These are phyloP conservation scores for Basidiobolus meristosporus DNA, from an alignment of 371 early-diverging fungal species.

Conservation along the genomic window DNA sequence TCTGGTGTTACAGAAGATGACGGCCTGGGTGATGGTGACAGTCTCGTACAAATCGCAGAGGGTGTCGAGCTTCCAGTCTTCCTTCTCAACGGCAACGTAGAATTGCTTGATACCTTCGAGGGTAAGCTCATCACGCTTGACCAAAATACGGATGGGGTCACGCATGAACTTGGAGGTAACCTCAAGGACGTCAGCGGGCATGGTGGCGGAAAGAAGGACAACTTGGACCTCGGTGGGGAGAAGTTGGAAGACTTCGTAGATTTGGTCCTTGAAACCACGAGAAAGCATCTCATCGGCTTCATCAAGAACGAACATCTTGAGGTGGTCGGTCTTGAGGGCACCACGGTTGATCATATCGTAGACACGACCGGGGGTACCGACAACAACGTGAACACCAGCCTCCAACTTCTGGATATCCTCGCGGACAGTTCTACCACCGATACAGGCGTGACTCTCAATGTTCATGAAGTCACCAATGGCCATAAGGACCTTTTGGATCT, in stretches of 20 bases:
- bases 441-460: conserved; percentile 85
- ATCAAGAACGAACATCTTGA: conserved; percentile 96
- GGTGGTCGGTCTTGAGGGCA: conserved; percentile 61
- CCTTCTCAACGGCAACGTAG: conserved; percentile 94
- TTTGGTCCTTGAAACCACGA: conserved; percentile 96
- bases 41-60: conserved; percentile 94
- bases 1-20: conserved; percentile 98
- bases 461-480: conserved; percentile 90
- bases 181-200: conserved; percentile 95
- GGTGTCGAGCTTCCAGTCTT: conserved; percentile 93
- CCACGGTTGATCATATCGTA: conserved; percentile 95
- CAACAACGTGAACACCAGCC: conserved; percentile 84
- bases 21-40: conserved; percentile 92
- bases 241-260: conserved; percentile 94
- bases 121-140: conserved; percentile 99
- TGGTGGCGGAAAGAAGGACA: conserved; percentile 95
- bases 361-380: conserved; percentile 99
- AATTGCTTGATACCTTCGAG: conserved; percentile 99
- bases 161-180: conserved; percentile 94
- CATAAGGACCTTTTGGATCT: conserved; percentile 85
- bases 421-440: conserved; percentile 88
- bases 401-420: conserved; percentile 85
- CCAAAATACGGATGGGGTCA: conserved; percentile 94
- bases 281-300: conserved; percentile 99
- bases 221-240: conserved; percentile 89